Base-by-base conservation (phyloP, 148 eudicot species). In the Rhododendron williamsianum region DNA sequence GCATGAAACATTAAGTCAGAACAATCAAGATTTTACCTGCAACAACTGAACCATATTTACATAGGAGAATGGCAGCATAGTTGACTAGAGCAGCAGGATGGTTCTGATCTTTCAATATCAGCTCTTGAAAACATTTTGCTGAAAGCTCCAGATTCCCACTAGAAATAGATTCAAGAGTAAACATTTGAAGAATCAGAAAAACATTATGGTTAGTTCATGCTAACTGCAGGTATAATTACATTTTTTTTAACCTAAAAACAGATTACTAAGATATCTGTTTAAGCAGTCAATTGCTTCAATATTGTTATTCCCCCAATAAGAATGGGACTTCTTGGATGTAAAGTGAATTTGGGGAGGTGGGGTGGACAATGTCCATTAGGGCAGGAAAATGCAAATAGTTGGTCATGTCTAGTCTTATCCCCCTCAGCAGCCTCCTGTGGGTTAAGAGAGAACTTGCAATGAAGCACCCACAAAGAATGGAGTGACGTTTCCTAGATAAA, bases 71-170 rank as follows among this genome's bases (percentile, higher is more conserved):
- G 81, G 99, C 95, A 67, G 98, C 95, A 92, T 97, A 97, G 87
- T 97, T 97, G 86, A 95, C 88, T 82, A 95, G 90, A 89, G 98
- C 93, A 86, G 92, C 84, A 78, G 99, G 99, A 86, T 97, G 99
- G 84, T 93, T 94, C 84, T 94, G 99, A 90, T 97, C 99, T 88
- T 94, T 97, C 25, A 97, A 86, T 82, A 97, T 86, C 74, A 95
- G 88, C 76, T 93, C 92, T 89, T 95, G 98, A 78, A 95, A 93
- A 86, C 94, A 94, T 87, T 92, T 94, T 78, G 84, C 92, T 83
- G 98, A 92, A 84, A 93, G 94, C 86, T 97, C 98, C 92, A 94
- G 85, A 87, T 92, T 87, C 86, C 99, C 98, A 89, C 98, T 95
- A 93, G 81, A 89, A 78, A 72, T 58, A 78, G 74, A 69, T 63